Evolutionary conservation across 208 protist species (phyloP).

Genomic region (Leishmania lainsoni): DNA sequence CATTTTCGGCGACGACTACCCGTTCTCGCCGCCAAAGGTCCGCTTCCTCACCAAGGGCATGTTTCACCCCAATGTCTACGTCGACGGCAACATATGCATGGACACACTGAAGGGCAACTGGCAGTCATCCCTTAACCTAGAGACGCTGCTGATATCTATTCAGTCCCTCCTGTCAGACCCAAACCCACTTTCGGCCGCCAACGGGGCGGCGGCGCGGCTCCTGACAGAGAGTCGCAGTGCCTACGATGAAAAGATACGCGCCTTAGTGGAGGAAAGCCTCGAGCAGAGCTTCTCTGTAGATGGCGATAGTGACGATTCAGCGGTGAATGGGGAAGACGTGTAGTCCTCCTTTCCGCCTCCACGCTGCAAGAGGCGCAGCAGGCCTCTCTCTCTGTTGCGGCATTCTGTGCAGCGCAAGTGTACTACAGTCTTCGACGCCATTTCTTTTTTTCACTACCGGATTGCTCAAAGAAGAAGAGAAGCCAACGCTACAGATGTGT

Average conservation of each 20-base stretch:
- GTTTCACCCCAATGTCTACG: conserved; percentile 99
- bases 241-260: conserved; percentile 91
- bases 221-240: conserved; percentile 95
- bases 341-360: background rate
- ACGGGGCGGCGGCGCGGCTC: conserved; percentile 97
- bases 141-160: conserved; percentile 99
- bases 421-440: background rate
- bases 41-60: conserved; percentile 97
- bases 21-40: conserved; percentile 96
- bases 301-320: conserved; percentile 46
- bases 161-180: conserved; percentile 99
- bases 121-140: conserved; percentile 98
- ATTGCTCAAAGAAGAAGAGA: too few relatives aligned
- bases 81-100: conserved; percentile 98
- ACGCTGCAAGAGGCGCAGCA: too few relatives aligned
- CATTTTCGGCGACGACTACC: conserved; percentile 84
- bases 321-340: background rate
- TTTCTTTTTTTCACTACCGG: background rate
- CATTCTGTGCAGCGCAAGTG: background rate
- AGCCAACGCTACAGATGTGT: background rate
- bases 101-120: conserved; percentile 99
- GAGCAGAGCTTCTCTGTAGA: conserved; percentile 71
- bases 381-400: background rate
- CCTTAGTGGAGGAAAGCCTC: conserved; percentile 72
- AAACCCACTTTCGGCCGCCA: conserved; percentile 99